These are phyloP conservation scores for Fusarium metavorans DNA, from an alignment of 2,329 filamentous ascomycete genomes.

Conservation along the genomic window DNA sequence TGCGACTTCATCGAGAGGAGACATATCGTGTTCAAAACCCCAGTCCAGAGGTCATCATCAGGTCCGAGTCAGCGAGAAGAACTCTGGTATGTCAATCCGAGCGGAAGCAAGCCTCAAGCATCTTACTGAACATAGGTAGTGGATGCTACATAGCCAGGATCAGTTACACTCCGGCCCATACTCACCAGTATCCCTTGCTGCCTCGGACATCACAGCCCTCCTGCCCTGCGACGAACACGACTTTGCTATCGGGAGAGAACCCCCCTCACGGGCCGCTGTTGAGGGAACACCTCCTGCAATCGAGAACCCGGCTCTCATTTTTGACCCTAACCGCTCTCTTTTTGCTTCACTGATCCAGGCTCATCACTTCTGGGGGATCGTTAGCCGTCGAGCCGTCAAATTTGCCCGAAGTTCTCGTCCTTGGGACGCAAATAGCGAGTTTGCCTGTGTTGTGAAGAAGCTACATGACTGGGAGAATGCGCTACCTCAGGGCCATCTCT, in stretches of 20 bases:
- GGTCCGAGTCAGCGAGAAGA: conserved; percentile 67
- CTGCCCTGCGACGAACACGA: conserved; percentile 66
- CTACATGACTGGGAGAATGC: conserved; percentile 62
- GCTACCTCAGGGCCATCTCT: conserved; percentile 61
- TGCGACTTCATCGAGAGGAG: conserved; percentile 68
- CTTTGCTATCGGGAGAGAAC: conserved; percentile 61
- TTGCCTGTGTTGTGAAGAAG: conserved; percentile 56
- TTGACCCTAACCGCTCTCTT: conserved; percentile 60
- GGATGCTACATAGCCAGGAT: conserved; percentile 71
- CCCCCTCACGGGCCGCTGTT: conserved; percentile 63
- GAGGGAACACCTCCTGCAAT: conserved; percentile 64
- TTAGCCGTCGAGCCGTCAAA: conserved; percentile 61
- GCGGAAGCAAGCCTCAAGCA: neutral
- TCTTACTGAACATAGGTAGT: conserved; percentile 50
- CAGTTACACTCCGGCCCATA: conserved; percentile 66
- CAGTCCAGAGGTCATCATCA: conserved; percentile 58
- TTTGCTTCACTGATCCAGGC: conserved; percentile 68
- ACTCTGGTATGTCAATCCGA: conserved; percentile 59
- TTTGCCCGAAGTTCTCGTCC: conserved; percentile 58
- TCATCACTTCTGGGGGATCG: conserved; percentile 66
- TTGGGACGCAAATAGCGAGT: conserved; percentile 62
- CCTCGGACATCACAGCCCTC: conserved; percentile 66
- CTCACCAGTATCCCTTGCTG: conserved; percentile 63
- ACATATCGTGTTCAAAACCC: conserved; percentile 60
- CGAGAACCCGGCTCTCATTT: conserved; percentile 57